These are phyloP conservation scores for Huntiella abstrusa DNA, from an alignment of 2,329 filamentous ascomycete genomes.

Conservation along the genomic window DNA sequence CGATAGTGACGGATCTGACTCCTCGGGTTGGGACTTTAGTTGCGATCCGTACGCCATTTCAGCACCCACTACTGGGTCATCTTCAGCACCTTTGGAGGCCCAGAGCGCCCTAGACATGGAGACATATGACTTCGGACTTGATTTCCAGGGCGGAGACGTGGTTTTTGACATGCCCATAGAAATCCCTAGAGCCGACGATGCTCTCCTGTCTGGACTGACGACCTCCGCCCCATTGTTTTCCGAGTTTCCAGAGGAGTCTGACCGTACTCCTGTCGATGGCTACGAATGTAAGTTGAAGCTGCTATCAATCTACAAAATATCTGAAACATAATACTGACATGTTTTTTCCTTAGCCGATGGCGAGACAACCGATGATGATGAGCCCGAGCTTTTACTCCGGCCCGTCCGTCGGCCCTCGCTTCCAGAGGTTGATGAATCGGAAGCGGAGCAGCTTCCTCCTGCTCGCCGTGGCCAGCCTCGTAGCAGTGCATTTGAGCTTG, in stretches of 20 bases:
- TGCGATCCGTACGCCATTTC: constrained; percentile 24
- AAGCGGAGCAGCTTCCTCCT: constrained; percentile 15
- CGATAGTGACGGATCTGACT: constrained; percentile 37
- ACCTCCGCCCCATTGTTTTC: neutral
- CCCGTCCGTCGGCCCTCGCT: constrained; percentile 27
- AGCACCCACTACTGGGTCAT: neutral
- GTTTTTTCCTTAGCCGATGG: constrained; percentile 29
- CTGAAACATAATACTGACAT: neutral
- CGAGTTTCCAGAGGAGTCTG: constrained; percentile 18
- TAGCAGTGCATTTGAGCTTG: constrained; percentile 34
- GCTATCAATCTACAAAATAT: neutral
- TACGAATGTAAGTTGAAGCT: constrained; percentile 30
- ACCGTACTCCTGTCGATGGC: constrained; percentile 26
- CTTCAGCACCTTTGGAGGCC: constrained; percentile 13
- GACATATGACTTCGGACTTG: neutral
- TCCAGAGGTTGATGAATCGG: constrained; percentile 31
- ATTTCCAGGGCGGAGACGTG: neutral
- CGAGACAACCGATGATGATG: constrained; percentile 43
- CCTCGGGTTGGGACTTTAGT: constrained; percentile 43
- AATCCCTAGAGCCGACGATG: constrained; percentile 19
- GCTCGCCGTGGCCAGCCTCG: constrained; percentile 30
- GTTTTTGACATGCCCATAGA: constrained; percentile 21
- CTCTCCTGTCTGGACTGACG: constrained; percentile 8
- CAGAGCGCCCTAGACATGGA: constrained; percentile 19
- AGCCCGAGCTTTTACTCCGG: constrained; percentile 28